Evolutionary conservation across 257 asterid species (phyloP), one percentile per base, ranked within the genome.

Genomic region (Fraxinus cuspidata): DNA sequence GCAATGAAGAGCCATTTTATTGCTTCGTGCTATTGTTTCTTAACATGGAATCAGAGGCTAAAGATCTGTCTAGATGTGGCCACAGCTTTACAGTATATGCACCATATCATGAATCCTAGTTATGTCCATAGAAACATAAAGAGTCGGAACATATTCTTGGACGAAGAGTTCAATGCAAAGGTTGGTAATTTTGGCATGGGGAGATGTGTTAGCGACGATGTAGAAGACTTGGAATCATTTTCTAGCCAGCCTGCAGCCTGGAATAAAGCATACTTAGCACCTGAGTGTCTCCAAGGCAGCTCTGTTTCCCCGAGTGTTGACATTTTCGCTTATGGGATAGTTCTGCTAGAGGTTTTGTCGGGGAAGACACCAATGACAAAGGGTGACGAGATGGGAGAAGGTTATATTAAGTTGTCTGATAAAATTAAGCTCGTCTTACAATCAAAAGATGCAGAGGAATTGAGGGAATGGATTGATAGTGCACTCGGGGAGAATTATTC

Each of bases 1-100:
- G 98, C 97, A 10, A 88, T 92, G 86, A 94, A 94, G 83, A 94
- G 96, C 87, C 97, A 87, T 7, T 94, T 94, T 78, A 90, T 94
- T 4, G 93, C 94, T 4, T 92, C 98, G 0, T 94, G 97, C 86
- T 67, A 89, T 77, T 92, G 97, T 65, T 92, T 92, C 85, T 85
- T 94, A 86, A 85, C 77, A 6, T 92, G 98, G 98, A 84, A 73
- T 25, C 97, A 92, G 72, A 80, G 98, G 86, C 32, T 92, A 3
- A 86, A 83, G 78, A 88, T 92, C 49, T 92, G 97, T 35, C 77
- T 89, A 0, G 98, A 88, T 73, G 86, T 90, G 0, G 98, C 97
- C 32, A 86, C 87, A 0, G 94, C 92, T 12, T 78, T 94, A 65
- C 94, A 92, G 32, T 85, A 87, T 79, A 94, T 94, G 97, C 98